Evolutionary conservation across 2,329 filamentous ascomycete genomes (phyloP), one percentile per base, ranked within the genome.

Genomic region (Rosellinia necatrix): DNA sequence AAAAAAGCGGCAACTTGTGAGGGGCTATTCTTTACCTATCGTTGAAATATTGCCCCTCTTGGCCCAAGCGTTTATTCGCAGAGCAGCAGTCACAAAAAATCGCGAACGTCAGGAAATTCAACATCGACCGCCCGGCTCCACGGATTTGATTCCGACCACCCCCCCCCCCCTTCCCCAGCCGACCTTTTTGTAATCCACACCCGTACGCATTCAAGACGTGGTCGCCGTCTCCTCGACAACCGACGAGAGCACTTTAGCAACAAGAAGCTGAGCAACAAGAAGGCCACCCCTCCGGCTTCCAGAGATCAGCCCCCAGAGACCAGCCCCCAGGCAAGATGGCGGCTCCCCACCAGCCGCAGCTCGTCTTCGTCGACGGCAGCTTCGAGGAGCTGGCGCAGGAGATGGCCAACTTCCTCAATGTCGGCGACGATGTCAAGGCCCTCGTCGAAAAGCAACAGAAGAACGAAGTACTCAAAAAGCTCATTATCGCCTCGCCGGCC

Each of bases 331-430:
- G 9, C 52, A 60, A 46, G 44, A 77, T 73, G 71, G 72, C 75
- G 53, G 61, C 58, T 25, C 30, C 48, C 47, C 53, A 60, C 71
- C 78, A 80, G 71, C 81, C 81, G 55, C 80, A 85, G 76, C 79
- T 84, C 69, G 81, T 88, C 73, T 88, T 88, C 71, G 84, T 99
- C 76, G 94, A 99, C 81, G 94, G 94, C 75, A 85, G 86, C 70
- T 96, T 97, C 75, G 87, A 92, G 74, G 94, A 97, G 79, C 87
- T 97, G 72, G 87, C 90, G 70, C 87, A 90, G 76, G 94, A 99
- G 80, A 90, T 99, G 81, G 92, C 93, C 75, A 89, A 92, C 70
- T 97, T 96, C 78, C 82, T 99, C 74, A 91, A 96, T 76, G 81
- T 87, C 67, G 84, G 92, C 73, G 89, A 90, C 70, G 88, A 90